Evolutionary conservation across 257 asterid genomes (phyloP), one percentile per base, ranked within the genome.

Genomic region (Ligustrum vulgare): DNA sequence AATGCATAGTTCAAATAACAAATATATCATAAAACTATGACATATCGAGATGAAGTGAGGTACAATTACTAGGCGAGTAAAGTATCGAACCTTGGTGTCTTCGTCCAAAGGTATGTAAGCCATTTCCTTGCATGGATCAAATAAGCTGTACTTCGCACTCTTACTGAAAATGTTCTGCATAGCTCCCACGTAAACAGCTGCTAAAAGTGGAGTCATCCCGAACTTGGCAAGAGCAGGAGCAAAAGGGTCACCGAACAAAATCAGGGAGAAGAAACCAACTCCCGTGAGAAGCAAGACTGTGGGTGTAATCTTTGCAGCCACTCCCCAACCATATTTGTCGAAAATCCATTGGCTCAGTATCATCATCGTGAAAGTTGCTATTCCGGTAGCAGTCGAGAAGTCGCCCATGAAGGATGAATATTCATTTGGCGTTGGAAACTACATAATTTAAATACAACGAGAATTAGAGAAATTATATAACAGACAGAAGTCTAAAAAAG

Each of bases 61-160:
- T 39, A 39, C 10, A 39, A 39, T 8, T 0, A 35, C 4, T 23
- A 18, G 72, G 25, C 25, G 69, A 64, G 58, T 8, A 20, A 63
- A 32, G 72, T 15, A 28, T 35, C 81, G 5, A 75, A 94, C 98
- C 99, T 94, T 94, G 58, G 99, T 94, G 80, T 92, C 99, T 78
- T 94, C 99, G 12, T 94, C 99, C 83, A 94, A 70, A 68, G 99
- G 99, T 81, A 94, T 94, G 82, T 92, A 94, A 6, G 99, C 99
- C 99, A 94, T 94, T 78, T 94, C 99, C 82, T 94, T 94, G 93
- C 99, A 94, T 0, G 99, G 99, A 77, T 94, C 99, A 37, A 94
- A 94, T 51, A 94, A 88, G 79, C 99, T 94, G 87, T 94, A 94
- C 78, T 94, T 94, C 1, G 99, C 98, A 65, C 99, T 94, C 87